Conservation (phyloP, 2,329 filamentous ascomycete species). For the Rasamsonia emersonii region DNA sequence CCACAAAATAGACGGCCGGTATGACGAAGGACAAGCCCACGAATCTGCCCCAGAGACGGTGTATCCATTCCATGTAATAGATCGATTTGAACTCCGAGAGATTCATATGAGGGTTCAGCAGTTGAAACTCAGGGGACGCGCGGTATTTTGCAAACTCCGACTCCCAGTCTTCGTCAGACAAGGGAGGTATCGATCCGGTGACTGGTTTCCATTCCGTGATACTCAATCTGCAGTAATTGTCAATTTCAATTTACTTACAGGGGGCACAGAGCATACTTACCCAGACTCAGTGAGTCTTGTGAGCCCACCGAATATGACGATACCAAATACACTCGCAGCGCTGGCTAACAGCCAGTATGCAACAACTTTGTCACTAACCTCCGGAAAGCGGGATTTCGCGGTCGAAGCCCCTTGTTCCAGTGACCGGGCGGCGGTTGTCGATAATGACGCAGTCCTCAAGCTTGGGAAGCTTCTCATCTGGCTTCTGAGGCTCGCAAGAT, state of each 20-base stretch:
- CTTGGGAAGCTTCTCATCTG: constrained; percentile 3
- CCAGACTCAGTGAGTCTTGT: constrained; percentile 93
- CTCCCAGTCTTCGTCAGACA: constrained; percentile 74
- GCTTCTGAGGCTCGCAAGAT: constrained; percentile 18
- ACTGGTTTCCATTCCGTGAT: constrained; percentile 99
- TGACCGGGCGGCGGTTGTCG: constrained; percentile 11
- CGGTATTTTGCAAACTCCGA: constrained; percentile 89
- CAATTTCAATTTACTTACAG: constrained; percentile 3
- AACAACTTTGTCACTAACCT: constrained; percentile 65
- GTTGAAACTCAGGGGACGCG: constrained; percentile 82
- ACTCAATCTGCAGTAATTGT: constrained; percentile 56
- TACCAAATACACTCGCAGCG: constrained; percentile 88
- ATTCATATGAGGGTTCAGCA: constrained; percentile 88
- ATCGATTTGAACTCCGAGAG: constrained; percentile 95
- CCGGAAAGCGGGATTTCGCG: constrained; percentile 39
- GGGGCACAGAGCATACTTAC: constrained; percentile 43
- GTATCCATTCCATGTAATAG: constrained; percentile 99
- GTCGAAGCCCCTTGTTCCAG: constrained; percentile 17
- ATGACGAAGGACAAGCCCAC: constrained; percentile 85
- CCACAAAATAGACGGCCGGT: constrained; percentile 81
- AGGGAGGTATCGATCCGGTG: constrained; percentile 80
- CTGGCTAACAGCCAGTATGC: constrained; percentile 91
- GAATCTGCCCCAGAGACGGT: constrained; percentile 86
- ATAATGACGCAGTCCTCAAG: constrained; percentile 3
- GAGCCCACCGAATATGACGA: constrained; percentile 89